A percentile compares a stretch with the other conserved stretches of the same genome.
Evolutionary conservation across 768 basidiomycete species (phyloP).

Genomic region (Inosperma sp.): DNA sequence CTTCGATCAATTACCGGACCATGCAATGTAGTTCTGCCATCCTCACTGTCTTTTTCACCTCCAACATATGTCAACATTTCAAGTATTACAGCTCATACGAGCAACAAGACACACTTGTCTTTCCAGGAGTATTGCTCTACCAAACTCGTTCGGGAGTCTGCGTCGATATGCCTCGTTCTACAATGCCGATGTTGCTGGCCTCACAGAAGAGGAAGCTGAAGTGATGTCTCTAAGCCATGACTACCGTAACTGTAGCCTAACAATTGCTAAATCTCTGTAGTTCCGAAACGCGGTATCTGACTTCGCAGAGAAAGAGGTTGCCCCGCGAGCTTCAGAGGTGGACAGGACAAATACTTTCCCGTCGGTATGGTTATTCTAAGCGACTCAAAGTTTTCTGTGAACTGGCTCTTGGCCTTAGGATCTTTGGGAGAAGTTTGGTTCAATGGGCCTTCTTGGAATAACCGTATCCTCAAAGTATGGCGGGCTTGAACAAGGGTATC

Average conservation of each 20-base stretch:
- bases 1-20: too few relatives aligned
- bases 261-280: slow-evolving; percentile 35
- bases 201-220: slow-evolving; percentile 77
- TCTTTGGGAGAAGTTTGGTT: slow-evolving; percentile 84
- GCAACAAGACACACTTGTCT: slow-evolving; percentile 1
- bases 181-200: slow-evolving; percentile 66
- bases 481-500: slow-evolving; percentile 80
- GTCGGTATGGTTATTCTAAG: slow-evolving; percentile 38
- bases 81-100: too few relatives aligned
- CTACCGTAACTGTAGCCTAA: slow-evolving; percentile 4
- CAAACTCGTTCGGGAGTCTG: slow-evolving; percentile 3
- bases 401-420: slow-evolving; percentile 41
- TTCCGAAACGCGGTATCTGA: slow-evolving; percentile 75
- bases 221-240: slow-evolving; percentile 35
- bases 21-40: too few relatives aligned
- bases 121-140: not conserved
- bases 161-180: slow-evolving; percentile 54
- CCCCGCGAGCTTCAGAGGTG: slow-evolving; percentile 80
- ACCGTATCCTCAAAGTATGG: slow-evolving; percentile 78
- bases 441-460: slow-evolving; percentile 88
- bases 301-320: slow-evolving; percentile 80
- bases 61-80: too few relatives aligned
- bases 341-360: slow-evolving; percentile 85
- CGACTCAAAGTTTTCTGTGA: slow-evolving; percentile 7
- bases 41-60: too few relatives aligned